Evolutionary conservation across 1,139 yeast genomes (phyloP), one percentile per base, ranked within the genome.

Genomic region (Taphrina sp.): DNA sequence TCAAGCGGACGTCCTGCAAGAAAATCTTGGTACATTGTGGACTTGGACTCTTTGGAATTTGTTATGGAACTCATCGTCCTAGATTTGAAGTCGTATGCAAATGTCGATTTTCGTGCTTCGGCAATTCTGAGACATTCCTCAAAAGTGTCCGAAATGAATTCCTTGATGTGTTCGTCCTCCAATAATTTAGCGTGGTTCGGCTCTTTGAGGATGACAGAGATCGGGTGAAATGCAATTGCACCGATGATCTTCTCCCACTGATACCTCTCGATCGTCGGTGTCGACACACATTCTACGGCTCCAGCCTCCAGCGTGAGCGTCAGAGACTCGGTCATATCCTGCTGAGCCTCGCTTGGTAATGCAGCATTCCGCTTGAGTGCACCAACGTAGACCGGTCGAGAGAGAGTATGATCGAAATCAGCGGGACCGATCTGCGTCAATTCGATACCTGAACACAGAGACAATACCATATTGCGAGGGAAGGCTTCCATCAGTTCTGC

Each of bases 1-100:
- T 86, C 95, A 65, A 84, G 76, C 58, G 82, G 81, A 64, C 81
- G 80, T 68, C 83, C 83, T 58, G 85, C 76, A 28, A 77, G 73
- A 67, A 85, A 95, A 12, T 85, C 81, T 62, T 80, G 76, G 39
- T 56, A 62, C 62, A 62, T 58, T 89, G 83, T 84, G 17, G 89
- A 82, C 0, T 92, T 92, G 81, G 61, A 33, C 28, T 59, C 58
- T 23, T 62, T 81, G 16, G 55, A 24, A 5, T 46, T 33, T 4
- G 52, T 26, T 43, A 57, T 43, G 3, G 49, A 12, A 22, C 60
- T 54, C 24, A 59, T 45, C 38, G 55, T 44, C 19, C 41, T 38
- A 16, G 56, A 60, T 34, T 34, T 41, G 33, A 51, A 49, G 24
- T 44, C 56, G n/a, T 31, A 34, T n/a, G 52, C 38, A 31, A 62